Evolutionary conservation across 31 red algal genomes (phyloP).

Genomic region (Odonthalia washingtoniensis): DNA sequence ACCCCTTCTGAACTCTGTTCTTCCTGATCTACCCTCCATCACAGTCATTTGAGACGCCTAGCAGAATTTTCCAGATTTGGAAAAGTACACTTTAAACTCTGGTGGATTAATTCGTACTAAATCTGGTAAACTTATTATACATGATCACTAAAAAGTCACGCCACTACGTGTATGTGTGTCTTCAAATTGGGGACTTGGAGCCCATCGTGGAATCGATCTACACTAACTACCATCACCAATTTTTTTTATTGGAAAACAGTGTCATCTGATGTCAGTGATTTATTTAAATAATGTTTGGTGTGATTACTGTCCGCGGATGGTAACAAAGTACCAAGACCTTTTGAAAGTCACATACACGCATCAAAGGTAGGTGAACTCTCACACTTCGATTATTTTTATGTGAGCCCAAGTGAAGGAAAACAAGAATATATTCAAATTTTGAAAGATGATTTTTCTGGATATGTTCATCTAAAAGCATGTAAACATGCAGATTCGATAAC

Average conservation of each 20-base stretch:
- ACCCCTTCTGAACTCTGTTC: neutral
- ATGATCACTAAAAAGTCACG: neutral
- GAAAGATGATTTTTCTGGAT: slow-evolving; percentile 43
- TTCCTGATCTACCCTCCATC: neutral
- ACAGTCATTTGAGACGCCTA: neutral
- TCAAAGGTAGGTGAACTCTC: neutral
- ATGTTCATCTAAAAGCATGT: slow-evolving; percentile 3
- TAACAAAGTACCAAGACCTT: neutral
- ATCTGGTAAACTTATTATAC: neutral
- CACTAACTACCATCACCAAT: neutral
- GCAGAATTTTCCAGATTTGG: neutral
- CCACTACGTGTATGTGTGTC: neutral
- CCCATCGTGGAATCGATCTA: neutral
- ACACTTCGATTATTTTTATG: slow-evolving; percentile 25
- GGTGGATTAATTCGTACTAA: neutral
- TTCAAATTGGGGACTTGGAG: neutral
- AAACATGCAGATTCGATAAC: neutral
- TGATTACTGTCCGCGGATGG: neutral
- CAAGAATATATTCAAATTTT: slow-evolving; percentile 2
- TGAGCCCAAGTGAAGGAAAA: neutral
- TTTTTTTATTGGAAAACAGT: neutral
- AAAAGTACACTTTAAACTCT: neutral
- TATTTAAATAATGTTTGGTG: neutral
- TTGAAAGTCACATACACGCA: slow-evolving; percentile 15
- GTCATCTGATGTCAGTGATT: neutral